Evolutionary conservation across 1,284 basidiomycete genomes (phyloP).

Genomic region (Cronartium ribicola): DNA sequence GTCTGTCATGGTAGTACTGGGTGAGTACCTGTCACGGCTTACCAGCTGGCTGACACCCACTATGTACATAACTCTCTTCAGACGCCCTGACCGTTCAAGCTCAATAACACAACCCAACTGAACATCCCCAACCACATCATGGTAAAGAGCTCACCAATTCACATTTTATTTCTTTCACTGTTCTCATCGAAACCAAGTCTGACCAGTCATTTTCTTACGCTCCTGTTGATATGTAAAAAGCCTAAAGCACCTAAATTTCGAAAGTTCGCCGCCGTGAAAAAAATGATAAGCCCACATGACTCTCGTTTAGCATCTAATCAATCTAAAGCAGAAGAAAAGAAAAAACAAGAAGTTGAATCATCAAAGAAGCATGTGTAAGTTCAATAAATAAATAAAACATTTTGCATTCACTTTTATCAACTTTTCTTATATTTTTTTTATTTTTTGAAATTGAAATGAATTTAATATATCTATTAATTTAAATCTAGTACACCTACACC

Average conservation of each 20-base stretch:
- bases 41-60: too few relatives aligned
- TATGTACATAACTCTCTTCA: neutral
- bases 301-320: slow-evolving; percentile 66
- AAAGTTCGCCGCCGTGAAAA: slow-evolving; percentile 92
- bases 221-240: slow-evolving; percentile 54
- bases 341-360: slow-evolving; percentile 42
- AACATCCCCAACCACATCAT: neutral
- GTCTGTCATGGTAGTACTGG: too few relatives aligned
- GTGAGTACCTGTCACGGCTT: too few relatives aligned
- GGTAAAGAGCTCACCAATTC: too few relatives aligned
- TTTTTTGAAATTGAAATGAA: slow-evolving; percentile 18
- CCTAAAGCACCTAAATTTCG: slow-evolving; percentile 90
- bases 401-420: slow-evolving; percentile 7
- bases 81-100: neutral
- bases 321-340: slow-evolving; percentile 54
- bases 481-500: slow-evolving; percentile 67
- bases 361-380: slow-evolving; percentile 55
- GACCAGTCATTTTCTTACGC: neutral
- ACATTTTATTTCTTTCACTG: too few relatives aligned
- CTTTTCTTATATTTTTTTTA: slow-evolving; percentile 18
- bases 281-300: slow-evolving; percentile 90
- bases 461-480: neutral
- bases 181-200: too few relatives aligned
- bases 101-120: neutral
- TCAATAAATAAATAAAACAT: slow-evolving; percentile 46